phyloP scores from a whole-genome alignment of 345 rosid species.

The Euphorbia tirucalli region DNA sequence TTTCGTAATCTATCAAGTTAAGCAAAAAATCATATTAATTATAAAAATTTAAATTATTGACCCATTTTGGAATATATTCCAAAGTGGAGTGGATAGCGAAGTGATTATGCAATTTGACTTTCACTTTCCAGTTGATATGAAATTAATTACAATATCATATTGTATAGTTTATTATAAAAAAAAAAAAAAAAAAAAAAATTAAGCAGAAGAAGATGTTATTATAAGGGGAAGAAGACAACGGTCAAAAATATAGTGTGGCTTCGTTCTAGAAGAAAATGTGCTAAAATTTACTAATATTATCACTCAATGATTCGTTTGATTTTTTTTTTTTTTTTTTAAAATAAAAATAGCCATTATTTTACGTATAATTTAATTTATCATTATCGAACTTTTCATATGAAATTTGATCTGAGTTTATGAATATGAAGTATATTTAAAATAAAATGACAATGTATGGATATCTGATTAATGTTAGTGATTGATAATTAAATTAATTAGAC shows the following conservation, averaged over 20 bases:
- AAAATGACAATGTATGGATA: no score
- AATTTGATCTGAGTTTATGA: no score
- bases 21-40: not conserved
- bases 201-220: not conserved
- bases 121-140: conserved; percentile 8
- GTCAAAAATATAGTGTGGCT: not conserved
- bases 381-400: no score
- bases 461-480: no score
- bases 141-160: not conserved
- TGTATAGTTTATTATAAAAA: not conserved
- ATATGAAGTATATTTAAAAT: no score
- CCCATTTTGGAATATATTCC: conserved; percentile 12
- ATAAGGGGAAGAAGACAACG: not conserved
- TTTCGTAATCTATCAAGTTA: conserved; percentile 1
- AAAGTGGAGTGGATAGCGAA: conserved; percentile 12
- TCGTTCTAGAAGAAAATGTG: not conserved
- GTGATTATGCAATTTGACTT: conserved; percentile 6
- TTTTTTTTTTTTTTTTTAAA: not conserved
- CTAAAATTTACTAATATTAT: not conserved
- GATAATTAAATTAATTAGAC: no score
- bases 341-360: no score
- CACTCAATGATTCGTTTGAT: not conserved
- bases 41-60: not conserved
- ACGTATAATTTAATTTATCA: no score
- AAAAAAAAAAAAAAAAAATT: no score